Evolutionary conservation across 371 early-diverging fungal species (phyloP).

Genomic region (Actinomortierella wolfii): DNA sequence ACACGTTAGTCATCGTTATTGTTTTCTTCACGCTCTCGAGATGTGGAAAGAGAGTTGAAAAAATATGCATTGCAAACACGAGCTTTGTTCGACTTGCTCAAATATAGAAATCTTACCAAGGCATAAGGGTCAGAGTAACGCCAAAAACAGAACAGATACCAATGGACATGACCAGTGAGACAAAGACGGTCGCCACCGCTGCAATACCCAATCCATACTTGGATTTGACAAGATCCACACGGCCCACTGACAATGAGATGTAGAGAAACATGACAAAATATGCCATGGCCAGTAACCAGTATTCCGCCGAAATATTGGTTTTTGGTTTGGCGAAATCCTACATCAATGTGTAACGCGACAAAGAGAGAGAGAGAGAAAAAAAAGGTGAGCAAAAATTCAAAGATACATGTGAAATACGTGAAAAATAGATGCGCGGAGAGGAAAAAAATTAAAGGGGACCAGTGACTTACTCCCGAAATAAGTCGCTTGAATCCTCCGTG

Average conservation of each 20-base stretch:
- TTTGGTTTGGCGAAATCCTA: conserved; percentile 25
- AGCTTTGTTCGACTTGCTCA: not conserved
- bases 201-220: conserved; percentile 71
- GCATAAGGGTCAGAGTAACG: conserved; percentile 53
- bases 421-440: not conserved
- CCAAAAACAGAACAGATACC: conserved; percentile 58
- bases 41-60: not conserved
- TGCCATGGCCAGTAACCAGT: conserved; percentile 48
- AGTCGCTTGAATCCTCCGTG: conserved; percentile 22
- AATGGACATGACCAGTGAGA: conserved; percentile 57
- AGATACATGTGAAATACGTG: not conserved
- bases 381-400: not conserved
- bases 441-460: not conserved
- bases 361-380: not conserved
- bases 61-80: not conserved
- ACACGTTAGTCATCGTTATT: no score
- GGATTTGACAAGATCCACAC: conserved; percentile 71
- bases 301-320: conserved; percentile 46
- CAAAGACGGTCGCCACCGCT: conserved; percentile 61
- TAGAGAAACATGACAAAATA: conserved; percentile 64
- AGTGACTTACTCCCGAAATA: conserved; percentile 23
- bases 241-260: conserved; percentile 62
- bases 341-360: no score
- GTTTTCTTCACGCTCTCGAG: not conserved
- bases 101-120: conserved; percentile 52